Base-by-base conservation (phyloP, 768 basidiomycete genomes). In the Hygrophorus russula region DNA sequence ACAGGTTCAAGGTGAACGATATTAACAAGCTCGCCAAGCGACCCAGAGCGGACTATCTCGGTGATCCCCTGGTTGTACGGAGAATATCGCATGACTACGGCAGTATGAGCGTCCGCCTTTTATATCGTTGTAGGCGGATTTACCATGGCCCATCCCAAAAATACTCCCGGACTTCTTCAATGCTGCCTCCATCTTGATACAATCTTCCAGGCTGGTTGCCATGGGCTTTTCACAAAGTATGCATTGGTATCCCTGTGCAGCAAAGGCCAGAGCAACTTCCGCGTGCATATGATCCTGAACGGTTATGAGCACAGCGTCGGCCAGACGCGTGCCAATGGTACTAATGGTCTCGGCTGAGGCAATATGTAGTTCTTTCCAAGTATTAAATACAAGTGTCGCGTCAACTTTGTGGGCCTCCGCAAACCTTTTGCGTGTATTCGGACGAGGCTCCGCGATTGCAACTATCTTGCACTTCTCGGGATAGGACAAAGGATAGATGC, bases 151-250 rank as follows among this genome's bases (percentile, higher is more conserved):
- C 70, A 88, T 77, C 13, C 84, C 90, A 64, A 90, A 92, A 50
- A 92, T 80, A 33, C 76, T 68, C 0, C 75, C 76, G 2, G 80
- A 73, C 28, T 77, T 70, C 59, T 75, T 78, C 24, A 92, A 70
- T 0, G 77, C 83, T 27, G 66, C 64, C 49, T 85, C 78, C 68
- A 92, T 91, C 57, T 66, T 69, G 39, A 92, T 56, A 46, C 89
- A 85, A 49, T 86, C 86, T 42, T 71, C 67, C 30, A 83, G 53
- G 42, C 59, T 74, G 3, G 84, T 90, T 0, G 88, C 85, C 82
- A 93, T 87, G 0, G 90, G 90, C 57, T 93, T 93, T 70, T 93
- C 90, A 59, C 90, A 92, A 15, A 93, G 69, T 44, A 93, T 85
- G 52, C 24, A 24, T 24, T 90, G 80, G 55, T 92, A 92, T 1